phyloP scores from a whole-genome alignment of 1,284 basidiomycete species.

The Puccinia triticina region DNA sequence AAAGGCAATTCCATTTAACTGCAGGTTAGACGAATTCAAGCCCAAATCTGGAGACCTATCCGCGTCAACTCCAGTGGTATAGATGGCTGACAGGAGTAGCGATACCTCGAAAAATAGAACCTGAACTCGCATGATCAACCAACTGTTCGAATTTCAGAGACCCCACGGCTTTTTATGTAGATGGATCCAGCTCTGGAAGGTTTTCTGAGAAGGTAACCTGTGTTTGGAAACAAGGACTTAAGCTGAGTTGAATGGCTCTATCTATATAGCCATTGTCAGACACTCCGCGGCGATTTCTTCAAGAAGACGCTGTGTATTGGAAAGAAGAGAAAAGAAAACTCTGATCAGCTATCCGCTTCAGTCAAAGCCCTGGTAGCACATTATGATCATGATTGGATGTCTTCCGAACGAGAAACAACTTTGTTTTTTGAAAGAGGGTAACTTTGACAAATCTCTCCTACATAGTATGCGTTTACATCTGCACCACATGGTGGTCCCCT shows the following conservation, averaged over 20 bases:
- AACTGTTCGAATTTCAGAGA: neutral
- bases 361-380: neutral
- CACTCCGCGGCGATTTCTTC: neutral
- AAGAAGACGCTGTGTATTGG: neutral
- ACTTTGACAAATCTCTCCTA: conserved; percentile 17
- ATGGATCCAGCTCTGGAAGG: neutral
- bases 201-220: neutral
- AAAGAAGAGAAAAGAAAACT: conserved; percentile 1
- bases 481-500: neutral
- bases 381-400: conserved; percentile 22
- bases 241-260: neutral
- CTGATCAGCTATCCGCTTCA: neutral
- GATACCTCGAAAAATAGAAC: conserved; percentile 4
- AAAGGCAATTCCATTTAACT: conserved; percentile 44
- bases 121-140: conserved; percentile 1
- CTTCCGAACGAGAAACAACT: conserved; percentile 4
- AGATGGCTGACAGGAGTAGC: conserved; percentile 6
- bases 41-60: conserved; percentile 25
- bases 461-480: neutral
- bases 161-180: neutral
- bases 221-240: neutral
- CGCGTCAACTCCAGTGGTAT: neutral
- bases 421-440: neutral
- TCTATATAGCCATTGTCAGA: conserved; percentile 12
- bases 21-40: conserved; percentile 39